Conservation (phyloP, 2,329 filamentous ascomycete species). For the Hypomyces rosellus region DNA sequence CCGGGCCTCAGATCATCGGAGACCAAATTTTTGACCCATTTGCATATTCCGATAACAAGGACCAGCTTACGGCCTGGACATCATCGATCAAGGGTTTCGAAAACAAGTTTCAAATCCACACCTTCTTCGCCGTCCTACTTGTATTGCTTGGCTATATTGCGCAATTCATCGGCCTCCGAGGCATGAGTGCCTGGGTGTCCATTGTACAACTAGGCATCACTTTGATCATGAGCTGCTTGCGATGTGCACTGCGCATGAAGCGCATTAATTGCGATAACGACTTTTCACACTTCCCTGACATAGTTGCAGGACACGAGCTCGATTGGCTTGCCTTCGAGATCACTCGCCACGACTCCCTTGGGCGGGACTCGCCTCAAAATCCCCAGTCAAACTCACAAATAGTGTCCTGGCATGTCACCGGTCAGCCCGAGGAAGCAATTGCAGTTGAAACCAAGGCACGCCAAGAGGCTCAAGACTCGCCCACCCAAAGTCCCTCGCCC, state of each 20-base stretch:
- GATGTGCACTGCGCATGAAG: conserved; percentile 14
- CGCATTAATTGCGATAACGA: conserved; percentile 13
- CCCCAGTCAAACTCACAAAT: background rate
- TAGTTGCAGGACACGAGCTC: conserved; percentile 16
- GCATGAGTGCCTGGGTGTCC: conserved; percentile 16
- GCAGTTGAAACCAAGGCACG: background rate
- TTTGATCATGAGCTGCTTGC: conserved; percentile 16
- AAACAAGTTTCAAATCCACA: conserved; percentile 6
- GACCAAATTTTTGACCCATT: conserved; percentile 21
- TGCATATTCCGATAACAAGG: conserved; percentile 12
- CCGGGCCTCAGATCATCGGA: conserved; percentile 16
- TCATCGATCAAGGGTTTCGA: conserved; percentile 10
- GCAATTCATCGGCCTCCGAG: conserved; percentile 19
- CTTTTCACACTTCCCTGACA: conserved; percentile 10
- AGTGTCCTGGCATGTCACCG: background rate
- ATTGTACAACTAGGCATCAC: conserved; percentile 15
- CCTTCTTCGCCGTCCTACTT: conserved; percentile 3
- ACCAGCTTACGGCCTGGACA: conserved; percentile 7
- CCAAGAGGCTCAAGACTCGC: too few species aligned
- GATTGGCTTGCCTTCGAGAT: conserved; percentile 19
- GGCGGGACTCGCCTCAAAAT: background rate
- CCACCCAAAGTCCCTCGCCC: too few species aligned
- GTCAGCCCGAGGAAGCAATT: background rate
- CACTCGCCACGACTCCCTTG: background rate
- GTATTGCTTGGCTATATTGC: conserved; percentile 12